A percentile compares a stretch with the other conserved stretches of the same genome.
phyloP scores from a whole-genome alignment of 257 asterid species.

The Prunella vulgaris region DNA sequence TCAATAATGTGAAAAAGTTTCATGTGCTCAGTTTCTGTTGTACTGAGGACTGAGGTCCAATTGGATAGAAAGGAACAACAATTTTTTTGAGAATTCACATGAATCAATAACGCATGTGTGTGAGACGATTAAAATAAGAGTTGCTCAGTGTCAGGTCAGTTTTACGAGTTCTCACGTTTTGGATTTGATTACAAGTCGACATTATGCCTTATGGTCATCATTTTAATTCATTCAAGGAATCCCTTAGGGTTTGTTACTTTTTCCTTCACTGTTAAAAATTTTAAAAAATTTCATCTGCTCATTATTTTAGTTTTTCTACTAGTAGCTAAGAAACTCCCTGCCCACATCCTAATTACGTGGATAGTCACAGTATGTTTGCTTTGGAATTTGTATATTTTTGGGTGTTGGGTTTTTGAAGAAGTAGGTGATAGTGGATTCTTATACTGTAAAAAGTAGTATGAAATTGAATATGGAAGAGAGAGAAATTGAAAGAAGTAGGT shows the following conservation, averaged over 20 bases:
- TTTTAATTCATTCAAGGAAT: background rate
- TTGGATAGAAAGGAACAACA: background rate
- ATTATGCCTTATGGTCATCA: background rate
- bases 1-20: conserved; percentile 7
- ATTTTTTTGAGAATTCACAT: background rate
- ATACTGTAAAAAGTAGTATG: background rate
- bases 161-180: background rate
- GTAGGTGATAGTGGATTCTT: background rate
- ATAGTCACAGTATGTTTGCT: background rate
- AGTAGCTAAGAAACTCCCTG: no score
- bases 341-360: no score
- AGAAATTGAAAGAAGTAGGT: background rate
- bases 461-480: background rate
- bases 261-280: background rate
- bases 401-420: background rate
- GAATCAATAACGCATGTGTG: background rate
- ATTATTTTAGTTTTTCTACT: no score
- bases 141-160: background rate
- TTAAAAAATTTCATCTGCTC: background rate
- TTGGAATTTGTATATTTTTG: background rate
- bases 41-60: background rate
- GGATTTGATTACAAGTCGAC: background rate
- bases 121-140: background rate
- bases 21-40: conserved; percentile 11
- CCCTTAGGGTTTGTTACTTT: background rate